Base-by-base conservation (phyloP, 495 filamentous ascomycete species). In the Penicillium bovifimosum region DNA sequence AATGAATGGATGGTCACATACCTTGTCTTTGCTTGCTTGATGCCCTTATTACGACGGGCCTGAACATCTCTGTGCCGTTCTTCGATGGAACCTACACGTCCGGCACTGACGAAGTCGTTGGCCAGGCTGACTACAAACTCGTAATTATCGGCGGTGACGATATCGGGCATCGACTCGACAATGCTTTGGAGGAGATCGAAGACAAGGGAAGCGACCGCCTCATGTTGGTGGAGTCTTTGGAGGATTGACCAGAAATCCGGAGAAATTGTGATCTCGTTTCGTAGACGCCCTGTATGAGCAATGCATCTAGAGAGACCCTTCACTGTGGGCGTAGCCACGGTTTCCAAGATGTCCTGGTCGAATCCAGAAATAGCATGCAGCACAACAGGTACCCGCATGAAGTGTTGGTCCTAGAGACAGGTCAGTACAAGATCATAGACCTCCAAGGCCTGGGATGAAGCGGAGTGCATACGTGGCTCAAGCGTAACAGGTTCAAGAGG, bases 221-320 rank as follows among this genome's bases (percentile, higher is more conserved):
- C 62, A 40, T 85, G 77, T 8, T 72, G 71, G 33, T 88, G 80
- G 31, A 99, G 75, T 9, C 82, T 82, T 53, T 88, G 81, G 32
- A 99, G 73, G 35, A 96, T 90, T 13, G 88, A 86, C 93, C 93
- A 99, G 68, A 99, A 96, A 59, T 99, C 95, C 1, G 93, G 93
- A 24, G 92, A 96, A 16, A 88, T 91, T 61, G 92, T 91, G 54
- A 97, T 88, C 69, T 96, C 92, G 55, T 86, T 96, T 50, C 88
- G 81, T 17, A 99, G 77, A 20, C 84, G 82, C 24, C 82, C 82
- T 0, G 87, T 80, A 50, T 87, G 80, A 41, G 84, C 81, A 51
- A 92, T 83, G 61, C 93, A 97, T 16, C 86, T 75, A 26, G 81
- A 79, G 11, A 99, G 72, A 2, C 93, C 91, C 60, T 87, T 85